phyloP scores from a whole-genome alignment of 1,284 basidiomycete genomes.

The Lentinula novae-zelandiae region DNA sequence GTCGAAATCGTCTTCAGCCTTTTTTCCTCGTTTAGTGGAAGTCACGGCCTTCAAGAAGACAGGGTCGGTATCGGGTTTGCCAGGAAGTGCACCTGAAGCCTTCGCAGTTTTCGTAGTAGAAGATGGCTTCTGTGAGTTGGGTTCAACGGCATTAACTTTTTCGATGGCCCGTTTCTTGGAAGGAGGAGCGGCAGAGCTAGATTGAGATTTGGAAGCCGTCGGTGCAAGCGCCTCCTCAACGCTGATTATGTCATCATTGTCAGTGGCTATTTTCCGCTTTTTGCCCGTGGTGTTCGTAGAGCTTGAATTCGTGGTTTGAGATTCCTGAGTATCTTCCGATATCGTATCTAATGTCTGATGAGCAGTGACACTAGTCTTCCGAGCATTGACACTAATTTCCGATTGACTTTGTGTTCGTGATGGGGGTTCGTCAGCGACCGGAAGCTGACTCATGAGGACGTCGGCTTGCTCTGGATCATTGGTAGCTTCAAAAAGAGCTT shows the following conservation, averaged over 20 bases:
- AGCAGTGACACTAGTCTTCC: background rate
- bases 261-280: constrained; percentile 15
- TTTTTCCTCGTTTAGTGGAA: constrained; percentile 69
- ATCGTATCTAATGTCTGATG: constrained; percentile 23
- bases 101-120: constrained; percentile 16
- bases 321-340: constrained; percentile 57
- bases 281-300: background rate
- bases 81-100: constrained; percentile 37
- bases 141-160: constrained; percentile 28
- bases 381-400: background rate
- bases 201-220: constrained; percentile 4
- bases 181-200: constrained; percentile 12
- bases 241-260: constrained; percentile 39
- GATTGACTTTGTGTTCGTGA: constrained; percentile 32
- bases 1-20: constrained; percentile 71
- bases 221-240: constrained; percentile 18
- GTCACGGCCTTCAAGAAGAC: constrained; percentile 72
- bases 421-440: constrained; percentile 16
- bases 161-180: constrained; percentile 40
- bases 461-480: constrained; percentile 41
- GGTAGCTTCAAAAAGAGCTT: constrained; percentile 64
- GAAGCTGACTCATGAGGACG: constrained; percentile 20
- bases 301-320: constrained; percentile 14
- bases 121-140: background rate
- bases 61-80: constrained; percentile 61